Percentiles rank a stretch among this genome's conserved stretches.
Conservation (phyloP, 2,329 filamentous ascomycete genomes). For the Coniochaeta prunicola region DNA sequence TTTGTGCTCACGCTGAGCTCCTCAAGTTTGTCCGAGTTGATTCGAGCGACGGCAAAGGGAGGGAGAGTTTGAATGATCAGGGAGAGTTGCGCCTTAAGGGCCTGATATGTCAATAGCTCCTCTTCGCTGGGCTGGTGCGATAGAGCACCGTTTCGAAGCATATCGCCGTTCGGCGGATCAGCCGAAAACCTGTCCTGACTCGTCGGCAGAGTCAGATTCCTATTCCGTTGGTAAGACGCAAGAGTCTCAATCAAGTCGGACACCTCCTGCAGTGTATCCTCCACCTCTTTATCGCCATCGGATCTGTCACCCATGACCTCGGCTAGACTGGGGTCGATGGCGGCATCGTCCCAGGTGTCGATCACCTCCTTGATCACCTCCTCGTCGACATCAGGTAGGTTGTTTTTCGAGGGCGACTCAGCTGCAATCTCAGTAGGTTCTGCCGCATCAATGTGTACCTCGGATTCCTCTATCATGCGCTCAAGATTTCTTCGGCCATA, state of each 20-base stretch:
- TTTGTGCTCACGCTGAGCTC: constrained; percentile 76
- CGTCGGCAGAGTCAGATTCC: constrained; percentile 61
- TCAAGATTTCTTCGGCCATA: constrained; percentile 59
- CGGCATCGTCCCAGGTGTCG: constrained; percentile 49
- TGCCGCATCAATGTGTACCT: constrained; percentile 29
- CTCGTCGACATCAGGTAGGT: constrained; percentile 29
- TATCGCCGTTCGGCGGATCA: constrained; percentile 59
- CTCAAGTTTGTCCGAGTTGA: constrained; percentile 79
- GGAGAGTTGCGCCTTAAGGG: constrained; percentile 66
- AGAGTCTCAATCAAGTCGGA: constrained; percentile 71
- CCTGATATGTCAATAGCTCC: constrained; percentile 57
- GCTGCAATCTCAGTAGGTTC: constrained; percentile 22
- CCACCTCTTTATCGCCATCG: constrained; percentile 51
- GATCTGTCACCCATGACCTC: constrained; percentile 43
- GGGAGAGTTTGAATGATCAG: constrained; percentile 70
- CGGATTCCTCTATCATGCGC: constrained; percentile 52
- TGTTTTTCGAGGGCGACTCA: constrained; percentile 17
- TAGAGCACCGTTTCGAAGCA: constrained; percentile 58
- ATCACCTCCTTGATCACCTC: constrained; percentile 45
- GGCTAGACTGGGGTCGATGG: constrained; percentile 51
- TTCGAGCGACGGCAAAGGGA: constrained; percentile 77
- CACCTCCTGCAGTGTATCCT: constrained; percentile 66
- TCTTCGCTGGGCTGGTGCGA: constrained; percentile 57
- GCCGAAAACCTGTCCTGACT: constrained; percentile 54
- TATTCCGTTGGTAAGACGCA: constrained; percentile 71